Evolutionary conservation across 1,284 basidiomycete genomes (phyloP), one percentile per base, ranked within the genome.

Genomic region (Schizopora paradoxa): DNA sequence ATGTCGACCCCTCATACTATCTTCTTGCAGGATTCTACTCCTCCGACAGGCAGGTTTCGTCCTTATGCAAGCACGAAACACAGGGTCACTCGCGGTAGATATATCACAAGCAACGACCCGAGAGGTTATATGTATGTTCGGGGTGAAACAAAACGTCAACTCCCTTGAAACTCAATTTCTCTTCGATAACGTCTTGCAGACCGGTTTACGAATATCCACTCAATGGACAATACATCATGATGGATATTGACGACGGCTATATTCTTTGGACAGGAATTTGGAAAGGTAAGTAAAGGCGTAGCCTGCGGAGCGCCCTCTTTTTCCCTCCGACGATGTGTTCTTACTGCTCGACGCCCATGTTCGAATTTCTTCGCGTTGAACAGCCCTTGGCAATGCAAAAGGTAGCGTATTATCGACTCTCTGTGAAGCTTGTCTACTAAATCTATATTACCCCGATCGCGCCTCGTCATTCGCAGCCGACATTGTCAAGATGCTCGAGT

Each of bases 211-310:
- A 91, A 62, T 91, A 91, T 56, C 87, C 86, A 2, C 69, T 91
- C 47, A 88, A 89, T 53, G 84, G 82, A 11, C 87, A 90, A 61
- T 91, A 87, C 86, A 88, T 91, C 57, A 91, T 91, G 87, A 87
- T 91, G 77, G 88, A 91, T 67, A 86, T 86, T 61, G 88, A 91
- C 61, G 86, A 90, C 60, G 87, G 86, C 2, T 90, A 89, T 60
- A 82, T 90, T 51, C 68, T 89, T 10, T 89, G 86, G 86, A 90
- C 87, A 2, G 86, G 87, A 10, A 90, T 90, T 46, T 90, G 86
- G 86, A 90, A 90, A 74, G 86, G 86, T 86, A 50, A 51, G 31
- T 32, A 11, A 23, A 11, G 25, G 14, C n/a, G n/a, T n/a, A n/a
- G n/a, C n/a, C n/a, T n/a, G n/a, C n/a, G n/a, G n/a, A n/a, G n/a